A percentile compares a stretch with the other conserved stretches of the same genome.
Evolutionary conservation across 2,329 filamentous ascomycete genomes (phyloP).

Genomic region (Phoma sp.): DNA sequence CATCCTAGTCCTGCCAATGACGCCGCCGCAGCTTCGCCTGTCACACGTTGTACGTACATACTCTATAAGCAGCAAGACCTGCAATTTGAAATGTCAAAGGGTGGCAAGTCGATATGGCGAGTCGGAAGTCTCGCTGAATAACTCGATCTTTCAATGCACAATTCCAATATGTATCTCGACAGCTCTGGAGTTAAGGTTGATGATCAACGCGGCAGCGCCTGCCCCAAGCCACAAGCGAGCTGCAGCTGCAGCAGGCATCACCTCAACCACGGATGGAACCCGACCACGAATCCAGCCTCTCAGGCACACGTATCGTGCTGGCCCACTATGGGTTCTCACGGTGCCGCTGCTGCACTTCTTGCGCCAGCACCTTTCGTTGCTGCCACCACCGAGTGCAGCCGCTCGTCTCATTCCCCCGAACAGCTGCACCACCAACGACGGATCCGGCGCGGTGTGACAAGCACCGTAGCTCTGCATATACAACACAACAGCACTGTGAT

Average conservation of each 20-base stretch:
- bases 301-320: conserved; percentile 2
- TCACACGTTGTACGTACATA: conserved; percentile 5
- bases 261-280: conserved; percentile 3
- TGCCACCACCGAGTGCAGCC: conserved; percentile 7
- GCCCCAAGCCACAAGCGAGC: conserved; percentile 7
- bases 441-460: conserved; percentile 9
- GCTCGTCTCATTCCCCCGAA: conserved; percentile 13
- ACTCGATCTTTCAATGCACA: too few relatives aligned
- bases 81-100: too few relatives aligned
- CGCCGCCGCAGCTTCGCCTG: conserved; percentile 6
- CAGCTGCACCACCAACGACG: conserved; percentile 5
- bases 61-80: too few relatives aligned
- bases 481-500: conserved; percentile 10
- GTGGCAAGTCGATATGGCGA: too few relatives aligned
- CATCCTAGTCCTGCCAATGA: conserved; percentile 7
- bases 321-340: conserved; percentile 1
- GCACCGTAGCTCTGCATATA: conserved; percentile 5
- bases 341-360: conserved; percentile 7
- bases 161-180: too few relatives aligned
- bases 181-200: not conserved
- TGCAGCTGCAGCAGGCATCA: conserved; percentile 8
- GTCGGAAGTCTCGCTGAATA: too few relatives aligned
- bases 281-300: conserved; percentile 1
- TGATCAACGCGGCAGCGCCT: conserved; percentile 1
- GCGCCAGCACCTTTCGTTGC: not conserved